phyloP scores from a whole-genome alignment of 768 basidiomycete species.

The Neoboletus brunneissimus region DNA sequence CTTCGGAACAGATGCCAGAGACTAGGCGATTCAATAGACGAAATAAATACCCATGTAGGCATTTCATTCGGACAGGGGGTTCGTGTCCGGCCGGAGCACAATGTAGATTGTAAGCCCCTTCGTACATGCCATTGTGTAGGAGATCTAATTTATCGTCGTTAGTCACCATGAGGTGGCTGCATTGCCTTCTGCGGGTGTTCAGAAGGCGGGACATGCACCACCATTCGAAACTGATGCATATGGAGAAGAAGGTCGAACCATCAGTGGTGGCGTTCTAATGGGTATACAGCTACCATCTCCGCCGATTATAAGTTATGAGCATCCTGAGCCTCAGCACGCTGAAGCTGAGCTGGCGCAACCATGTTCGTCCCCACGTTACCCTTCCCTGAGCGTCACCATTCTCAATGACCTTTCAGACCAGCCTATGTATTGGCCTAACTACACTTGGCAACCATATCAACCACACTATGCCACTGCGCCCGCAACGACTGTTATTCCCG shows the following conservation, averaged over 20 bases:
- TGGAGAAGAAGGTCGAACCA: slow-evolving; percentile 18
- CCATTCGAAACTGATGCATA: slow-evolving; percentile 5
- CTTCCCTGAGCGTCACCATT: neutral
- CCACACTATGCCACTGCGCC: slow-evolving; percentile 31
- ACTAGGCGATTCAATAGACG: neutral
- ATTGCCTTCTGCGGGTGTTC: slow-evolving; percentile 20
- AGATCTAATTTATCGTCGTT: neutral
- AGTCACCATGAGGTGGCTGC: slow-evolving; percentile 24
- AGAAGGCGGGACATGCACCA: slow-evolving; percentile 4
- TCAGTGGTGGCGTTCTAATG: slow-evolving; percentile 27
- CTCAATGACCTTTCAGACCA: slow-evolving; percentile 9
- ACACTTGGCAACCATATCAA: slow-evolving; percentile 17
- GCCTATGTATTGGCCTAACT: slow-evolving; percentile 16
- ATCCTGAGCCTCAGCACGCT: slow-evolving; percentile 24
- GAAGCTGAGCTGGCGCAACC: slow-evolving; percentile 31
- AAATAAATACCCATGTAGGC: slow-evolving; percentile 40
- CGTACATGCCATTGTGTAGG: neutral
- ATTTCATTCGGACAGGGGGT: slow-evolving; percentile 41
- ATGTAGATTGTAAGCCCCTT: slow-evolving; percentile 40
- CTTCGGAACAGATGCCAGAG: slow-evolving; percentile 7
- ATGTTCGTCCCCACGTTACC: slow-evolving; percentile 28
- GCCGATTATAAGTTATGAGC: neutral
- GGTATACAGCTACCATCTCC: slow-evolving; percentile 13
- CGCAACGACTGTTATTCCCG: slow-evolving; percentile 3
- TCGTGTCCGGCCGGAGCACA: slow-evolving; percentile 42